Evolutionary conservation across 345 rosid species (phyloP).

Genomic region (Rhodamnia argentea): DNA sequence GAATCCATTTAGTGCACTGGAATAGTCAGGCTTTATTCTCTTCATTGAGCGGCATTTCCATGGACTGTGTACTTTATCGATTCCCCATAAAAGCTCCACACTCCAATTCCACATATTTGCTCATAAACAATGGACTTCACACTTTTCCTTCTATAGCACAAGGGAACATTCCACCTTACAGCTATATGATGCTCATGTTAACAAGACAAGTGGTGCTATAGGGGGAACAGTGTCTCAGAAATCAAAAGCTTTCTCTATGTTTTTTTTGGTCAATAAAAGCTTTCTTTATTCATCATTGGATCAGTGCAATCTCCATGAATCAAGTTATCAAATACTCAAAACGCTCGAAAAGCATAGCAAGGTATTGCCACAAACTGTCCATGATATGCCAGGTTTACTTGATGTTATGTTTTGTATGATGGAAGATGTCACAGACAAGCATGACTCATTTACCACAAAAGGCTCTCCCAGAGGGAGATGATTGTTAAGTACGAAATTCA

Average conservation of each 20-base stretch:
- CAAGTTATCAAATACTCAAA: neutral
- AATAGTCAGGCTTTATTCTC: neutral
- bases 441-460: neutral
- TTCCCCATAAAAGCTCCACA: neutral
- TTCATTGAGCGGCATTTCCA: neutral
- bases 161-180: neutral
- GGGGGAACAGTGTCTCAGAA: neutral
- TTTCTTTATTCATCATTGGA: neutral
- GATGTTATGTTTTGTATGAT: neutral
- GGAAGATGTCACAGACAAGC: neutral
- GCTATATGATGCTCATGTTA: neutral
- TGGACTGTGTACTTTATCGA: neutral
- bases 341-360: neutral
- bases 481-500: neutral
- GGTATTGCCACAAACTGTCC: neutral
- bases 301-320: neutral
- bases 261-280: neutral
- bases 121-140: neutral
- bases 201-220: neutral
- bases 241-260: neutral
- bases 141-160: neutral
- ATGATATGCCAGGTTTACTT: neutral
- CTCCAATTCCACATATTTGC: neutral
- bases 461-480: neutral
- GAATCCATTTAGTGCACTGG: neutral